Evolutionary conservation across 192 early-diverging fungal species (phyloP).

Genomic region (Borealophlyctis nickersoniae): DNA sequence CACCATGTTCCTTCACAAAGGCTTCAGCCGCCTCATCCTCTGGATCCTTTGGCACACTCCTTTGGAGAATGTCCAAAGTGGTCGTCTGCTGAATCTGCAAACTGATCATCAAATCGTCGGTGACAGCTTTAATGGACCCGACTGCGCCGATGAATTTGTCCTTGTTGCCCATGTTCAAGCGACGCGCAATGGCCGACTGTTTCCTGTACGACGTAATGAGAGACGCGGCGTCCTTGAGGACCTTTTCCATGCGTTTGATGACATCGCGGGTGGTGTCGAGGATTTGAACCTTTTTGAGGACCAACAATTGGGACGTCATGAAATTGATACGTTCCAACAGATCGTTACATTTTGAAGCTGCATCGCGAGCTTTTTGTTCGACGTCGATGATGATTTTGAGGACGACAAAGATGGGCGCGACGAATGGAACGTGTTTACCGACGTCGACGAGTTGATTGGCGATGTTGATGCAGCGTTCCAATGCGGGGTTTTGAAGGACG

Average conservation of each 20-base stretch:
- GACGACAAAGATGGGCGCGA: slow-evolving; percentile 50
- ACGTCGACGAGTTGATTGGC: slow-evolving; percentile 12
- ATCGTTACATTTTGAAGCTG: slow-evolving; percentile 49
- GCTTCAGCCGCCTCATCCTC: slow-evolving; percentile 44
- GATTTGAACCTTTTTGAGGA: slow-evolving; percentile 38
- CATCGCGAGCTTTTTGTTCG: slow-evolving; percentile 47
- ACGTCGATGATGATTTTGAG: slow-evolving; percentile 53
- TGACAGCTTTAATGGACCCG: slow-evolving; percentile 33
- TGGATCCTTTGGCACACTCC: slow-evolving; percentile 31
- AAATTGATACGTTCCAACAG: slow-evolving; percentile 56
- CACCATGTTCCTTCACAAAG: slow-evolving; percentile 45
- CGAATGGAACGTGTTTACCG: slow-evolving; percentile 39
- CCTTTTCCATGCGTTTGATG: slow-evolving; percentile 38
- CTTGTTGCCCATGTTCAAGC: slow-evolving; percentile 49
- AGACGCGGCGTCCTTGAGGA: slow-evolving; percentile 38
- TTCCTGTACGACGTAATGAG: slow-evolving; percentile 49
- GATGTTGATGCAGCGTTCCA: slow-evolving; percentile 8
- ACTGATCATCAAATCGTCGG: slow-evolving; percentile 52
- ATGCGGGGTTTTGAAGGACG: slow-evolving; percentile 7
- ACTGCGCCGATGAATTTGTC: slow-evolving; percentile 41
- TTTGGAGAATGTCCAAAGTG: slow-evolving; percentile 39
- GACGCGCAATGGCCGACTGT: slow-evolving; percentile 45
- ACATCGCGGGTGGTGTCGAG: slow-evolving; percentile 37
- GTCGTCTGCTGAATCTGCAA: slow-evolving; percentile 55
- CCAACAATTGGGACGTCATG: slow-evolving; percentile 48